Percentiles rank a stretch among this genome's conserved stretches.
Conservation (phyloP, 768 basidiomycete species). For the Suillus cothurnatus region DNA sequence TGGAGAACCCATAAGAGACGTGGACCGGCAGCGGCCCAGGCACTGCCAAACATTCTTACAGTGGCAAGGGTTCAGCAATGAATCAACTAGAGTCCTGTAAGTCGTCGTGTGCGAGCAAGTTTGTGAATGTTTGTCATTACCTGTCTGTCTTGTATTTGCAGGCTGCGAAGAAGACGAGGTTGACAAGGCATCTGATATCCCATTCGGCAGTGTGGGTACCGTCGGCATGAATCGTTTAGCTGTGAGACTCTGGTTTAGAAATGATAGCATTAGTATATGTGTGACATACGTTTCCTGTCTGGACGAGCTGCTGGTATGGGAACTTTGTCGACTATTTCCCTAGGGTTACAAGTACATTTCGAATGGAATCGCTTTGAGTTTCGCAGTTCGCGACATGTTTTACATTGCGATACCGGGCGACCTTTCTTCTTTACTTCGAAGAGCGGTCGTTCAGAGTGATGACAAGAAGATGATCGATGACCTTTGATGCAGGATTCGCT, state of each 20-base stretch:
- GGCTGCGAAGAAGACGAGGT: constrained; percentile 30
- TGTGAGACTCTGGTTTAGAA: constrained; percentile 30
- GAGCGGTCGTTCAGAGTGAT: constrained; percentile 85
- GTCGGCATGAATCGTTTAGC: constrained; percentile 73
- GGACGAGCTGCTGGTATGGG: constrained; percentile 35
- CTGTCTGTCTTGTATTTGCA: constrained; percentile 51
- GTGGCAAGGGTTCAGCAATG: constrained; percentile 64
- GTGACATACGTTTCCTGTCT: constrained; percentile 35
- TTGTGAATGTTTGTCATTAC: constrained; percentile 31
- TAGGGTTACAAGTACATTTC: constrained; percentile 71
- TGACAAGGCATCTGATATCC: constrained; percentile 57
- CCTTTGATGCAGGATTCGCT: constrained; percentile 96
- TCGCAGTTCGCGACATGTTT: constrained; percentile 78
- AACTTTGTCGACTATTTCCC: constrained; percentile 33
- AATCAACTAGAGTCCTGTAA: constrained; percentile 46
- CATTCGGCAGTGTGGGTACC: constrained; percentile 72
- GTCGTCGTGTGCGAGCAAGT: constrained; percentile 13
- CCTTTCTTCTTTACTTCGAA: constrained; percentile 95
- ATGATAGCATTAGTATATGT: constrained; percentile 11
- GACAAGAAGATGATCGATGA: constrained; percentile 87
- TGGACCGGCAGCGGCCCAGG: constrained; percentile 39
- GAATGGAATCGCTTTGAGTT: constrained; percentile 81
- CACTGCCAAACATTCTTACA: constrained; percentile 61
- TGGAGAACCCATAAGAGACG: constrained; percentile 6
- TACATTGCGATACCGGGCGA: constrained; percentile 88